Base-by-base conservation (phyloP, 1,284 basidiomycete species). In the Papiliotrema terrestris region DNA sequence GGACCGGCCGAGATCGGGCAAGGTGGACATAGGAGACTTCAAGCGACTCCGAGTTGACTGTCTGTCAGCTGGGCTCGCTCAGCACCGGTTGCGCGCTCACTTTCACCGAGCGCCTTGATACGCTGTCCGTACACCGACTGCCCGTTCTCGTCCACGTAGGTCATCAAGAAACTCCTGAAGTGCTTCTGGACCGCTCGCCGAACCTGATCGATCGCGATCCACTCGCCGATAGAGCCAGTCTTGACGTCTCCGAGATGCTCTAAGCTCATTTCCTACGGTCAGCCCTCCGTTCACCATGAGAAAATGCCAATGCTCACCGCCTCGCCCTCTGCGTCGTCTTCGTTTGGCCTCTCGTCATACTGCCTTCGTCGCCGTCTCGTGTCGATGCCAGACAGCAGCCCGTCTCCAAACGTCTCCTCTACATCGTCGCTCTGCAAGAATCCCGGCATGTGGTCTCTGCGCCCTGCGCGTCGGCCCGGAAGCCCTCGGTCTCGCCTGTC, bases 231-330 rank as follows among this genome's bases (percentile, higher is more conserved):
- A 19, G 91, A 93, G 68, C 94, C 91, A 32, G 94, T 91, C 74
- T 98, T 98, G 81, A 98, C 91, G 69, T 99, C 95, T 61, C 90
- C 91, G 14, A 99, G 80, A 78, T 99, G 93, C 72, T 98, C 95
- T 45, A 97, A 78, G 0, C 94, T 92, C 55, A 99, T 81, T 74
- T 97, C 94, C 85, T 68, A 39, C 19, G 20, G 38, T 59, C 55
- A 54, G 59, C 50, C 9, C 17, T 42, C 45, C 52, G 17, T 41
- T 38, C 19, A 23, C 20, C 22, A 3, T 8, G 26, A 56, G 36
- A n/a, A 37, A 13, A 23, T 38, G 38, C 19, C 8, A 6, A 15
- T 2, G 76, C 85, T 60, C 63, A 89, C 89, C 51, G 92, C 90
- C 9, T 87, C 76, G 26, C 88, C 90, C 51, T 89, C 89, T 63